Evolutionary conservation across 1,139 yeast genomes (phyloP), one percentile per base, ranked within the genome.

Genomic region (Scheffersomyces quercinus): DNA sequence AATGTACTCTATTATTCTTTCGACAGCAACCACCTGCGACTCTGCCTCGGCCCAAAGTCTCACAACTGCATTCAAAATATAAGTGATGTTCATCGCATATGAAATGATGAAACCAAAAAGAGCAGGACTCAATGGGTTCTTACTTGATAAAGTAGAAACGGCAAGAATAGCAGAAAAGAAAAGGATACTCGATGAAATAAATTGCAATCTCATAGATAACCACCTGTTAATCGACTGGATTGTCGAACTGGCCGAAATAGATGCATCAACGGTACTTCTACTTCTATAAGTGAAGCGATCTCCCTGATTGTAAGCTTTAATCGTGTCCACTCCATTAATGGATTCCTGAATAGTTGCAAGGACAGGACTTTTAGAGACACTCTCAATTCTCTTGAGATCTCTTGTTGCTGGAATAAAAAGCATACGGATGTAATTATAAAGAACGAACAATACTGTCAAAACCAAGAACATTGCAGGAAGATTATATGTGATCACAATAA

Each of bases 311-410:
- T 53, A 64, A 1, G 68, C 68, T 38, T 56, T 56, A 38, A 64
- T 58, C 9, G 67, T 63, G 36, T 64, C 68, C n/a, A 59, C 59
- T 28, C 68, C 68, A 40, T 61, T 62, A 35, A 63, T 49, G 10
- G 66, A 58, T 44, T 64, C 68, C 42, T 64, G 68, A 30, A 64
- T 56, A 20, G 55, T 61, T 6, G 68, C 55, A 40, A 62, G 54
- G 10, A 61, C 53, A 0, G 68, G 68, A 44, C 62, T 55, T 42
- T 55, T 60, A 35, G 55, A 50, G 5, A 55, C 49, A 32, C 62
- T 59, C 38, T 48, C 50, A 36, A 63, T 54, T 53, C 68, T 55
- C 46, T 58, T 59, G 43, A 62, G 55, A 37, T 63, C 66, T 44
- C 68, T 50, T 5, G 64, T 52, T 11, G 66, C 54, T 7, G 65